These are phyloP conservation scores for Colletotrichum noveboracense DNA, from an alignment of 2,329 filamentous ascomycete species.

Conservation along the genomic window DNA sequence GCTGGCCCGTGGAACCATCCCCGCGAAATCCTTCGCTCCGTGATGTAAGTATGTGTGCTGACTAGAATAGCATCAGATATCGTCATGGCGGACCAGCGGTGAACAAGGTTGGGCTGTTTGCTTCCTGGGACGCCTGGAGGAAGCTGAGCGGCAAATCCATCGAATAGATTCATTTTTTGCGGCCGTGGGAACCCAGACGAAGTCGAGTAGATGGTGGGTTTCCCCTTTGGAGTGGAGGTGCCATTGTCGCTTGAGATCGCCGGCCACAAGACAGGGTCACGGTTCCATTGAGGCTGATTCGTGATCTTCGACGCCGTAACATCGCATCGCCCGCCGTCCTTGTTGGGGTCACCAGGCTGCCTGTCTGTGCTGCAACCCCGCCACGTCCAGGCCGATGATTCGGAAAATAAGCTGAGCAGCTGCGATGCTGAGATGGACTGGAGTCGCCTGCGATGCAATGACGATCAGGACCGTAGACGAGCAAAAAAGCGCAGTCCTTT, in stretches of 20 bases:
- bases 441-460: background rate
- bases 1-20: background rate
- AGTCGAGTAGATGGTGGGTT: background rate
- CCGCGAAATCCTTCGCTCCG: background rate
- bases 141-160: background rate
- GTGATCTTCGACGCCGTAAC: background rate
- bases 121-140: background rate
- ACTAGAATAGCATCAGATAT: background rate
- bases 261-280: background rate
- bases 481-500: background rate
- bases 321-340: background rate
- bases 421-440: background rate
- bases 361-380: background rate
- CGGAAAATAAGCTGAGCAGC: background rate
- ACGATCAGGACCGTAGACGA: background rate
- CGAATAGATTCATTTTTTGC: background rate
- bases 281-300: background rate
- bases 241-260: background rate
- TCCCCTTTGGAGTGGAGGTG: background rate
- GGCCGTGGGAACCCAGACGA: background rate
- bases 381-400: background rate
- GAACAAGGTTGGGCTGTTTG: background rate
- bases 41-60: background rate
- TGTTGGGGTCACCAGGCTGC: background rate
- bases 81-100: background rate